Conservation (phyloP, 352 stramenopile genomes). For the Phytophthora chlamydospora region DNA sequence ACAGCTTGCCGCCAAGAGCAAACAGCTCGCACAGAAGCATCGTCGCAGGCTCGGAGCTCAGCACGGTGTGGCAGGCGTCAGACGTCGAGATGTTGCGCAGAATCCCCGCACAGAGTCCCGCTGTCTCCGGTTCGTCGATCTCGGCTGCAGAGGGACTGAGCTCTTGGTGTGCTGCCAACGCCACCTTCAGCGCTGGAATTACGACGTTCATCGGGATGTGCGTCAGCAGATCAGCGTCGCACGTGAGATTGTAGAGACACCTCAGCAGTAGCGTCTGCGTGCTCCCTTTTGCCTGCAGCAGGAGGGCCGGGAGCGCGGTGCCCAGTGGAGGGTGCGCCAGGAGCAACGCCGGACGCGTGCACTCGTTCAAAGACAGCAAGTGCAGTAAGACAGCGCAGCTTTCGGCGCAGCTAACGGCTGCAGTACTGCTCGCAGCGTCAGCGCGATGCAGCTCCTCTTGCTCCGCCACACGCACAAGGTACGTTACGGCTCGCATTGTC, state of each 20-base stretch:
- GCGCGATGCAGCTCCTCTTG: slow-evolving; percentile 20
- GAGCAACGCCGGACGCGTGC: slow-evolving; percentile 41
- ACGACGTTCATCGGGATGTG: slow-evolving; percentile 22
- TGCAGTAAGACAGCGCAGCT: slow-evolving; percentile 66
- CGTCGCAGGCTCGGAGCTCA: slow-evolving; percentile 52
- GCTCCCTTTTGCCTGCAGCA: slow-evolving; percentile 39
- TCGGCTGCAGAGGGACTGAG: neutral
- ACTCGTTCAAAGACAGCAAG: slow-evolving; percentile 52
- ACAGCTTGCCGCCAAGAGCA: slow-evolving; percentile 39
- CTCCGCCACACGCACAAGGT: slow-evolving; percentile 41
- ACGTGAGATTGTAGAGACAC: slow-evolving; percentile 69
- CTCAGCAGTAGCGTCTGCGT: slow-evolving; percentile 54
- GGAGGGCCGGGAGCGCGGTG: slow-evolving; percentile 39
- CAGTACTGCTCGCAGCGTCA: slow-evolving; percentile 19
- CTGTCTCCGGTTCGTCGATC: slow-evolving; percentile 14
- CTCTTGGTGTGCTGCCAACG: slow-evolving; percentile 18
- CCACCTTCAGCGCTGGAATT: slow-evolving; percentile 30
- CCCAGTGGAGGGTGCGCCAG: slow-evolving; percentile 29
- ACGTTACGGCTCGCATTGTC: slow-evolving; percentile 26
- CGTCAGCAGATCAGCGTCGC: slow-evolving; percentile 40
- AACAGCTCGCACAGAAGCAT: slow-evolving; percentile 57
- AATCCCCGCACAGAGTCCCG: slow-evolving; percentile 44
- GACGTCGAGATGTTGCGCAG: slow-evolving; percentile 64
- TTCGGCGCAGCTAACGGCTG: slow-evolving; percentile 32
- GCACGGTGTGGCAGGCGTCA: slow-evolving; percentile 35